These are phyloP conservation scores for Achaetomiella virescens DNA, from an alignment of 495 filamentous ascomycete genomes.

Conservation along the genomic window DNA sequence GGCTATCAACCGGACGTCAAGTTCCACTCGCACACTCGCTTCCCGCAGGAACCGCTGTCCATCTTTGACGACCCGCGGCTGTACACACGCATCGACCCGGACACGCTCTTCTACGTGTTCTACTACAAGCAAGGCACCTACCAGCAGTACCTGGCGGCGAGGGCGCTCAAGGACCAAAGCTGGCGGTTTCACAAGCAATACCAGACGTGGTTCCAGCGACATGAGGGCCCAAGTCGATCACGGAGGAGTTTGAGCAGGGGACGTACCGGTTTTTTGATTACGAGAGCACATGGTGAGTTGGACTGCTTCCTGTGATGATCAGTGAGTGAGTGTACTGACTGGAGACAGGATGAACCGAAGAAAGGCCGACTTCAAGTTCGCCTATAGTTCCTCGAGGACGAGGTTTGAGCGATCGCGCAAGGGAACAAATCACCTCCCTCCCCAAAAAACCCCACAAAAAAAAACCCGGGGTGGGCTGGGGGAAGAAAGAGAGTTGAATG, in stretches of 20 bases:
- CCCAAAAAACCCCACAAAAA: neutral
- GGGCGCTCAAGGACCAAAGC: slow-evolving; percentile 90
- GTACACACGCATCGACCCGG: slow-evolving; percentile 84
- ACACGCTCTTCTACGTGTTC: slow-evolving; percentile 97
- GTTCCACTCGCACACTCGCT: slow-evolving; percentile 74
- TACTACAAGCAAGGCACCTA: slow-evolving; percentile 97
- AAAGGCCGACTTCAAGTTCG: slow-evolving; percentile 97
- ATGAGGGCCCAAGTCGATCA: slow-evolving; percentile 96
- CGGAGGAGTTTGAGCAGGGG: slow-evolving; percentile 96
- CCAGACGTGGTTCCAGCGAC: slow-evolving; percentile 98
- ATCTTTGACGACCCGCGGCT: slow-evolving; percentile 87
- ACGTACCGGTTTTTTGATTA: slow-evolving; percentile 99
- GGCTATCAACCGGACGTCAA: slow-evolving; percentile 77
- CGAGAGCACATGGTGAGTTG: slow-evolving; percentile 92
- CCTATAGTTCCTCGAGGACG: slow-evolving; percentile 67
- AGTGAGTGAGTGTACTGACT: slow-evolving; percentile 3
- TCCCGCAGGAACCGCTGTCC: slow-evolving; percentile 82
- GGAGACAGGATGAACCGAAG: slow-evolving; percentile 88
- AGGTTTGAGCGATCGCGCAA: slow-evolving; percentile 4
- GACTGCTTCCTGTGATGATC: neutral
- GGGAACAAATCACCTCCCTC: neutral
- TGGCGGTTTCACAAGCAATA: slow-evolving; percentile 99
- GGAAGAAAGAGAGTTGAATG: neutral
- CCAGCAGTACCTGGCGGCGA: slow-evolving; percentile 94
- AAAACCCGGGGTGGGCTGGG: neutral